phyloP scores from a whole-genome alignment of 1,139 yeast species.

The Pichia sp. region DNA sequence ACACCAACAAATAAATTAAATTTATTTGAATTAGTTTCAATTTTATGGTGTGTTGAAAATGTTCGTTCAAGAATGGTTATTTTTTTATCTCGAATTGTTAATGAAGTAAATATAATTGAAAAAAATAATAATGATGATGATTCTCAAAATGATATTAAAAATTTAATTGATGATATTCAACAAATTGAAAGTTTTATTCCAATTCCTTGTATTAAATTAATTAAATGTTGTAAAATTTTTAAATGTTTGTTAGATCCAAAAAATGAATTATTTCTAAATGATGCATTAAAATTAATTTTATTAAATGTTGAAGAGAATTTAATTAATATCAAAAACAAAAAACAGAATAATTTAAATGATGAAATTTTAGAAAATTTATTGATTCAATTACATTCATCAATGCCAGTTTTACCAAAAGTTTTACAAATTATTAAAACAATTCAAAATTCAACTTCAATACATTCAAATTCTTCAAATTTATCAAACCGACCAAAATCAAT shows the following conservation, averaged over 20 bases:
- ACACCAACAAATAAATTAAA: slow-evolving; percentile 13
- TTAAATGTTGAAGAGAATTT: slow-evolving; percentile 19
- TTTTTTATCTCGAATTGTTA: slow-evolving; percentile 10
- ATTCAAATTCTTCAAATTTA: too few relatives aligned
- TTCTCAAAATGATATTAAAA: background rate
- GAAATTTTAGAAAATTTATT: too few relatives aligned
- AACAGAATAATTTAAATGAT: too few relatives aligned
- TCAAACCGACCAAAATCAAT: too few relatives aligned
- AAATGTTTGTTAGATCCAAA: slow-evolving; percentile 21
- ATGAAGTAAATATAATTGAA: too few relatives aligned
- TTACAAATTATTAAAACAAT: slow-evolving; percentile 13
- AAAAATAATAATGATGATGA: background rate
- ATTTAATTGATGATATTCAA: slow-evolving; percentile 7
- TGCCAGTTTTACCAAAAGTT: slow-evolving; percentile 20
- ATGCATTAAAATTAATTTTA: slow-evolving; percentile 22
- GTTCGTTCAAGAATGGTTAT: slow-evolving; percentile 9
- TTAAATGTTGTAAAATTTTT: slow-evolving; percentile 24
- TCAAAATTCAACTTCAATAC: slow-evolving; percentile 7
- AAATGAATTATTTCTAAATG: slow-evolving; percentile 16
- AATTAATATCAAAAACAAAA: slow-evolving; percentile 12
- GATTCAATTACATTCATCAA: slow-evolving; percentile 8
- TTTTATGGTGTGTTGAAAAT: slow-evolving; percentile 13
- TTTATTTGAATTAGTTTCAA: slow-evolving; percentile 12
- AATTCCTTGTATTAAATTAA: slow-evolving; percentile 21
- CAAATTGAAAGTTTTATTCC: slow-evolving; percentile 23